These are phyloP conservation scores for Pythium sp. DNA, from an alignment of 352 stramenopile species.

Conservation along the genomic window DNA sequence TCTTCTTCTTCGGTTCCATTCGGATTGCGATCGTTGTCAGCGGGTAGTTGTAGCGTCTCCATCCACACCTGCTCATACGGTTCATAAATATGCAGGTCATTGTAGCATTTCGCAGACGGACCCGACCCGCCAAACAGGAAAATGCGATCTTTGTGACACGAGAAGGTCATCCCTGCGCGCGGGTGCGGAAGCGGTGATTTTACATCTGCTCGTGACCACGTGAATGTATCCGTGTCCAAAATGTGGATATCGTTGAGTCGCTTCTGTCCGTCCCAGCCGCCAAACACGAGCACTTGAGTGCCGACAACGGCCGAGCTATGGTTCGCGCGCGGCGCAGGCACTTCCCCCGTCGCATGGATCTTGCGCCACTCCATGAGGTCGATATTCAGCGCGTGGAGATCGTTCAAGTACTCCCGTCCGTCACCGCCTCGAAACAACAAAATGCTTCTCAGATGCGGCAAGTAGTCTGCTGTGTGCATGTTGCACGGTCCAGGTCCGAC, in stretches of 20 bases:
- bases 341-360: constrained; percentile 69
- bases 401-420: constrained; percentile 94
- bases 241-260: constrained; percentile 96
- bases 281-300: constrained; percentile 91
- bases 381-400: constrained; percentile 92
- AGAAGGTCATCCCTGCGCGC: constrained; percentile 95
- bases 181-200: constrained; percentile 82
- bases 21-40: constrained; percentile 9
- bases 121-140: constrained; percentile 95
- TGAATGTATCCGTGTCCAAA: constrained; percentile 87
- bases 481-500: constrained; percentile 90
- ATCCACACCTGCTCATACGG: constrained; percentile 18
- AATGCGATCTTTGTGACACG: constrained; percentile 84
- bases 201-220: constrained; percentile 81
- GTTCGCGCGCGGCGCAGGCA: constrained; percentile 90
- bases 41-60: constrained; percentile 18
- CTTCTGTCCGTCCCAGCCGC: constrained; percentile 92
- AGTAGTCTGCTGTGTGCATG: constrained; percentile 97
- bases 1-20: constrained; percentile 10
- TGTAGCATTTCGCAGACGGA: constrained; percentile 93
- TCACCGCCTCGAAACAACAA: constrained; percentile 95
- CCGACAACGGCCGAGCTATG: constrained; percentile 92
- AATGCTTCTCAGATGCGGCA: constrained; percentile 77
- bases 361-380: constrained; percentile 86
- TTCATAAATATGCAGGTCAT: constrained; percentile 87